Evolutionary conservation across 2,329 filamentous ascomycete genomes (phyloP), one percentile per base, ranked within the genome.

Genomic region (Ophiognomonia clavigignenti-juglandacearum): DNA sequence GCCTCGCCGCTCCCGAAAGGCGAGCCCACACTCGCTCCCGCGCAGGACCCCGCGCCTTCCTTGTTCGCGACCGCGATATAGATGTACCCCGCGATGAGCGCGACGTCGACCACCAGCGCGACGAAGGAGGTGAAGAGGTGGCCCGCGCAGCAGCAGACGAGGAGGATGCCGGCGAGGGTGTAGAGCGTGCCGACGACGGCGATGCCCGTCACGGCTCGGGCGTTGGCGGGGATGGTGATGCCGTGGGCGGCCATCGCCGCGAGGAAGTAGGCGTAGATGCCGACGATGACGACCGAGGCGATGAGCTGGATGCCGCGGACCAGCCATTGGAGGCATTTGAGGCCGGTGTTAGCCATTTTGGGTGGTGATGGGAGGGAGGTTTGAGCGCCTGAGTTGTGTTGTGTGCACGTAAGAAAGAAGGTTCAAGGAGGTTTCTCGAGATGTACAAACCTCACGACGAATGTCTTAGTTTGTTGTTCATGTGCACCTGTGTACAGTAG

Each of bases 201-300:
- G 27, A 87, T 73, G 47, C 80, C 80, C 53, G 77, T 74, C n/a
- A 83, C 77, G 16, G 80, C 80, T 54, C 78, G 75, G 49, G 77
- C 65, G 70, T 75, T 78, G 45, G 62, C 74, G 2, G 71, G 64
- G 51, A 85, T 83, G 47, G 56, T 47, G 10, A 73, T 61, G 56
- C 80, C 54, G 60, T 82, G 74, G 51, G 78, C 70, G 27, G 74
- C 64, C 13, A 83, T 73, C 10, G 79, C 73, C 3, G 80, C 72
- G 23, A 88, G 73, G 70, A 81, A 87, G 67, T 85, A 87, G 41
- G 75, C 77, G 69, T 82, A 82, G 56, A 83, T 78, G 51, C 75
- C 81, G 32, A 87, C 71, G 40, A 85, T 75, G 51, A 86, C 72
- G 31, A 68, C 78, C 1, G 80, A 70, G 57, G 75, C 81, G 57